Evolutionary conservation across 2,329 filamentous ascomycete genomes (phyloP).

Genomic region (Hymenotorrendiella dingleyae): DNA sequence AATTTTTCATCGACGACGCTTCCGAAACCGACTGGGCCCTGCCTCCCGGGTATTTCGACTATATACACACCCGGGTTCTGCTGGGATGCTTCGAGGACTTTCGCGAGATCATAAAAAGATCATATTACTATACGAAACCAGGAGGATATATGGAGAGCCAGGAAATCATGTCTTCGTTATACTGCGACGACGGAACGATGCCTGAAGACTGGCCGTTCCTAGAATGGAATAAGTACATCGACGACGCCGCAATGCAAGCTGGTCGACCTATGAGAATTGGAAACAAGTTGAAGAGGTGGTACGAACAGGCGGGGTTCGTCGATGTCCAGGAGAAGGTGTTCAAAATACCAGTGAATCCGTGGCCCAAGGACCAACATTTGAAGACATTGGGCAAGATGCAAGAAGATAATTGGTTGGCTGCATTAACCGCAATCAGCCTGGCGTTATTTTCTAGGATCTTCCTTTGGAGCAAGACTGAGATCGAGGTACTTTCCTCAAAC

Average conservation of each 20-base stretch:
- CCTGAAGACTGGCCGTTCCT: conserved; percentile 20
- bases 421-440: conserved; percentile 24
- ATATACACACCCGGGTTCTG: conserved; percentile 46
- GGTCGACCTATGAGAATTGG: conserved; percentile 21
- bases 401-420: conserved; percentile 24
- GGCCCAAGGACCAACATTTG: conserved; percentile 38
- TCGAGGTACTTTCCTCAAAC: conserved; percentile 22
- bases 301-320: conserved; percentile 45
- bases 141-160: conserved; percentile 43
- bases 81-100: conserved; percentile 23
- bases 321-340: conserved; percentile 47
- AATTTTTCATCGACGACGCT: conserved; percentile 53
- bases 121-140: conserved; percentile 33
- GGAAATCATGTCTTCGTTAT: conserved; percentile 36
- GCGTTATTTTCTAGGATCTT: conserved; percentile 23
- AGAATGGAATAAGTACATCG: conserved; percentile 18
- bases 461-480: conserved; percentile 27
- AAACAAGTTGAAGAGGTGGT: conserved; percentile 22
- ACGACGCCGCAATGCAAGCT: conserved; percentile 19
- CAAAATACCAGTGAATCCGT: conserved; percentile 49
- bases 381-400: conserved; percentile 22
- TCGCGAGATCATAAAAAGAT: conserved; percentile 16
- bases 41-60: conserved; percentile 46
- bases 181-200: conserved; percentile 39
- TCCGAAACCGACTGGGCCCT: conserved; percentile 39